Evolutionary conservation across 192 early-diverging fungal genomes (phyloP), one percentile per base, ranked within the genome.

Genomic region (Backusella psychrophila): DNA sequence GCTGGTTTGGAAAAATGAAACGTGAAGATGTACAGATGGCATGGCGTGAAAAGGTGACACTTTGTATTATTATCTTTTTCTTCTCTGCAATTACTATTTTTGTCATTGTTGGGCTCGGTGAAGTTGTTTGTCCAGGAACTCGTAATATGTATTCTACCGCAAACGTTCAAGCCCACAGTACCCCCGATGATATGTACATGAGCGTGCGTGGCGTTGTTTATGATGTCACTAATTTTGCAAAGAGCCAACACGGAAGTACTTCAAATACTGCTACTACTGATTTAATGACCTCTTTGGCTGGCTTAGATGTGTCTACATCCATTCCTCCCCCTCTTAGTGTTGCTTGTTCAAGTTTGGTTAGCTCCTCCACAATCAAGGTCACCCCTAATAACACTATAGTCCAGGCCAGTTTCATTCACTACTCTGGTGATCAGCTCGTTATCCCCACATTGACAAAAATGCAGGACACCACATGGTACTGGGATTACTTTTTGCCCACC

Each of bases 21-120:
- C 91, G 96, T 46, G 90, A 93, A 75, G 96, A 98, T 83, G 89
- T 98, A 44, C 94, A 90, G 65, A 96, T 97, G 95, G 97, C 97
- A 12, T 98, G 95, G 96, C 90, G 97, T 49, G 97, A 98, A 82
- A 98, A 98, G 83, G 89, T 93, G 1, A 86, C 92, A 3, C 86
- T 99, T 29, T 96, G 95, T 81, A 81, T 96, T 52, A 80, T 98
- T 72, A 97, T 99, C 72, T 87, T 92, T 68, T 79, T 95, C 41
- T 83, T 95, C 76, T 96, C 94, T 66, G 87, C 80, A 7, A 69
- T 91, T 15, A 87, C 95, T 52, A 87, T 97, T 29, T 98, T 98
- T 84, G 93, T 94, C 76, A 95, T 98, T 79, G 86, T 96, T 52
- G 94, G 92, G 9, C 88, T 98, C 23, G 94, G 95, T n/a, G 84